Conservation (phyloP, 225 moss, liverwort and hornwort species). For the Pleurozium schreberi region DNA sequence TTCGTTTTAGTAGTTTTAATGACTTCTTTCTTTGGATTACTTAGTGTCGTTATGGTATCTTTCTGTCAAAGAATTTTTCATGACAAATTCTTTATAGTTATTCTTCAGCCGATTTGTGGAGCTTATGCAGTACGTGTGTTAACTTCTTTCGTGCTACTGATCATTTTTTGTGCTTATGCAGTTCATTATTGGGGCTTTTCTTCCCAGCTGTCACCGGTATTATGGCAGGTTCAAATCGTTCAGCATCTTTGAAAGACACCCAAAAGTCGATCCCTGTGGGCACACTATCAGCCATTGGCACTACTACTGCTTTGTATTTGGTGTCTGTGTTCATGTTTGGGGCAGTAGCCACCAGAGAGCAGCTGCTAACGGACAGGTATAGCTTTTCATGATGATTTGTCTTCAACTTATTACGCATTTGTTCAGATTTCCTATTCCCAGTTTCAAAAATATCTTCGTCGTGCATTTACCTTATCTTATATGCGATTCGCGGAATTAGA, state of each 20-base stretch:
- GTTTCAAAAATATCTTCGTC: not conserved
- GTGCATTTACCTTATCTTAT: not conserved
- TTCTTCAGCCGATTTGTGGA: not conserved
- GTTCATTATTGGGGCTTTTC: constrained; percentile 85
- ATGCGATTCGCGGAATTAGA: not conserved
- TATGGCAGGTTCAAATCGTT: constrained; percentile 99
- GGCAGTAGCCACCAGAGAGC: constrained; percentile 85
- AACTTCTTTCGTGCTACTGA: not conserved
- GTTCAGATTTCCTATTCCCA: not conserved
- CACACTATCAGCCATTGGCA: constrained; percentile 85
- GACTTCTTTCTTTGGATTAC: not conserved
- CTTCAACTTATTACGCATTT: not conserved
- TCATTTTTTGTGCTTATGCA: constrained; percentile 17
- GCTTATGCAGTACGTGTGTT: not conserved
- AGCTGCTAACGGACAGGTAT: constrained; percentile 85
- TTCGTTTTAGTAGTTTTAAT: not conserved
- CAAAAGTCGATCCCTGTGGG: constrained; percentile 95
- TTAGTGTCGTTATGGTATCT: not conserved
- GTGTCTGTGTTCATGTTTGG: constrained; percentile 93
- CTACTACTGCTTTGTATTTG: constrained; percentile 80
- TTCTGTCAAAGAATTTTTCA: not conserved
- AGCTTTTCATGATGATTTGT: not conserved
- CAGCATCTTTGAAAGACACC: constrained; percentile 90
- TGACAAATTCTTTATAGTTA: not conserved
- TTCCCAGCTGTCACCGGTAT: constrained; percentile 99